These are phyloP conservation scores for Paecilomyces sp. DNA, from an alignment of 2,329 filamentous ascomycete genomes.

Conservation along the genomic window DNA sequence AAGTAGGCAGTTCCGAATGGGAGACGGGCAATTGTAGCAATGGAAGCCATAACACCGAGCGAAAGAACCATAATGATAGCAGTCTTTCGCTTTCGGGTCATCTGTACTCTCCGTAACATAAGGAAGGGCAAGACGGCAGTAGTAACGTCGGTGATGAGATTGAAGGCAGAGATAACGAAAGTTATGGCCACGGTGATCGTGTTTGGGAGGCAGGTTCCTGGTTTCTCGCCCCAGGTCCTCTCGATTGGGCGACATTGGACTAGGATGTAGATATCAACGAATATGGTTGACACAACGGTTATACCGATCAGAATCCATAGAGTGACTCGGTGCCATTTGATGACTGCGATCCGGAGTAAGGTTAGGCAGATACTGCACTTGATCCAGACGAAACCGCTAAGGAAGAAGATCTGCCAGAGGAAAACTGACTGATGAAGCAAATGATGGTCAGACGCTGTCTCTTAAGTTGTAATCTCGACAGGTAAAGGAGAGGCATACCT, in stretches of 20 bases:
- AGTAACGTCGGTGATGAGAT: neutral
- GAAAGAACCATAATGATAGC: neutral
- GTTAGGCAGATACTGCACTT: constrained; percentile 11
- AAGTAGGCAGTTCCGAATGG: neutral
- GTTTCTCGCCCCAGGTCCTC: neutral
- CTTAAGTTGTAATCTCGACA: neutral
- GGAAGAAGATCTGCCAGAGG: constrained; percentile 4
- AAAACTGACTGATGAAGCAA: neutral
- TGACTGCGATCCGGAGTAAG: neutral
- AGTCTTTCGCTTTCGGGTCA: neutral
- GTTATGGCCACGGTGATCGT: neutral
- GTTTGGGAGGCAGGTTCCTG: neutral
- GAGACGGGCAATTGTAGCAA: neutral
- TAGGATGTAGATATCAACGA: neutral
- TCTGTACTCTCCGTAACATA: neutral
- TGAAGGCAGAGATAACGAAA: neutral
- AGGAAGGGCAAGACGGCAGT: neutral
- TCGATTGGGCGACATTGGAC: neutral
- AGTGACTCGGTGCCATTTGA: neutral
- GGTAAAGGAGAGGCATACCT: neutral
- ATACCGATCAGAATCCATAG: neutral
- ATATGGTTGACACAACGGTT: neutral
- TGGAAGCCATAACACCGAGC: neutral
- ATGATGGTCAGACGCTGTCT: neutral
- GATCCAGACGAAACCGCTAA: constrained; percentile 4